Conservation (phyloP, 2,329 filamentous ascomycete species). For the Fusarium lyarnte region DNA sequence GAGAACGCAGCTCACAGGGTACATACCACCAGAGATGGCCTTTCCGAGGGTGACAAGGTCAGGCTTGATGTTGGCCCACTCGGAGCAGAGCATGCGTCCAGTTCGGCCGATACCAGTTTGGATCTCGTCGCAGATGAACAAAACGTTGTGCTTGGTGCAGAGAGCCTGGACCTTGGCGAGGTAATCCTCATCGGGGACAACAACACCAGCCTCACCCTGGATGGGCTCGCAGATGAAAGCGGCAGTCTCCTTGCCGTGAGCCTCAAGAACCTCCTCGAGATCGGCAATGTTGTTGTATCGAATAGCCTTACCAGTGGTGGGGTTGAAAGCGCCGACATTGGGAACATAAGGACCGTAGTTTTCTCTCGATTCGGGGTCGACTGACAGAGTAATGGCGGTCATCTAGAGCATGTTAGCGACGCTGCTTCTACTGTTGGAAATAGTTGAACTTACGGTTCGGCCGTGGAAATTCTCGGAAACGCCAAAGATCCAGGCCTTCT, state of each 20-base stretch:
- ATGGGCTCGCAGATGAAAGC: conserved; percentile 38
- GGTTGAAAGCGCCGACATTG: conserved; percentile 74
- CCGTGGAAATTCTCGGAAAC: conserved; percentile 37
- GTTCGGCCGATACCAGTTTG: conserved; percentile 97
- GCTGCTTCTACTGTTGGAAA: neutral
- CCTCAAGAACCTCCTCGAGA: conserved; percentile 33
- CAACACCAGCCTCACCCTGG: conserved; percentile 93
- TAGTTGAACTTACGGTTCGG: conserved; percentile 69
- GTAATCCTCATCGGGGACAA: conserved; percentile 86
- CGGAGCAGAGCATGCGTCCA: conserved; percentile 89
- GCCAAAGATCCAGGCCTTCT: conserved; percentile 37
- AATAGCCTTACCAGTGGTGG: conserved; percentile 29
- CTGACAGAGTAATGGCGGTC: conserved; percentile 93
- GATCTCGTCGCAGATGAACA: conserved; percentile 98
- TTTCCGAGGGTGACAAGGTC: conserved; percentile 96
- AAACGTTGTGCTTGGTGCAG: conserved; percentile 94
- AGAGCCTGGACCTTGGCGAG: conserved; percentile 81
- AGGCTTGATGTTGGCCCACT: conserved; percentile 95
- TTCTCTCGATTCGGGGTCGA: conserved; percentile 92
- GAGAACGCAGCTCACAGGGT: conserved; percentile 95
- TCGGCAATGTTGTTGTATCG: conserved; percentile 37
- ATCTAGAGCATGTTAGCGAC: conserved; percentile 63
- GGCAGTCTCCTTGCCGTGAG: conserved; percentile 32
- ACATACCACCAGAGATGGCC: conserved; percentile 98
- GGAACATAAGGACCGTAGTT: conserved; percentile 98